These are phyloP conservation scores for Fusarium buxicola DNA, from an alignment of 2,329 filamentous ascomycete genomes.

Conservation along the genomic window DNA sequence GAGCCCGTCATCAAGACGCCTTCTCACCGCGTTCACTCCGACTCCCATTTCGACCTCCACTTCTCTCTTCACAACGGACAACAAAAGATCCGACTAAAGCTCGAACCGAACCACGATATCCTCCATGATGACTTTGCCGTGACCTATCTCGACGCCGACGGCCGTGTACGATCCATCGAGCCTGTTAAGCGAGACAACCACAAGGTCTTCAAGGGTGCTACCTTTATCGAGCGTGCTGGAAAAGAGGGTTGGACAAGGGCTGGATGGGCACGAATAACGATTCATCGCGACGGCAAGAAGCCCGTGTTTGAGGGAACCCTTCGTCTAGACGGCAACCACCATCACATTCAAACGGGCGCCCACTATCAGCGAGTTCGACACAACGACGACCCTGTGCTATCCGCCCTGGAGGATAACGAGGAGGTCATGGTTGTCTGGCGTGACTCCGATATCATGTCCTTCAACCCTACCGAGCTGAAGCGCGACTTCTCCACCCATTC, in stretches of 20 bases:
- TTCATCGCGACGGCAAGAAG: conserved; percentile 78
- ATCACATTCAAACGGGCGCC: conserved; percentile 83
- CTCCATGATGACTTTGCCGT: conserved; percentile 81
- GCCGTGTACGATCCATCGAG: conserved; percentile 74
- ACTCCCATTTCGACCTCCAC: conserved; percentile 85
- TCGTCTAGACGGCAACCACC: conserved; percentile 81
- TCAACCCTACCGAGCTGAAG: conserved; percentile 69
- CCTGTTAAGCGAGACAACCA: conserved; percentile 78
- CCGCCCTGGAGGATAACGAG: conserved; percentile 60
- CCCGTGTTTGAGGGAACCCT: conserved; percentile 95
- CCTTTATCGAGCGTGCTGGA: conserved; percentile 74
- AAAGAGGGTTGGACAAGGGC: conserved; percentile 78
- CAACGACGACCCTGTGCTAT: conserved; percentile 74
- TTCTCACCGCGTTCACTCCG: conserved; percentile 80
- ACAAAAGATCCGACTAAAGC: conserved; percentile 79
- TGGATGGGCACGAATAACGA: conserved; percentile 87
- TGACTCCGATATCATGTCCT: conserved; percentile 81
- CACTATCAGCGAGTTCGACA: conserved; percentile 81
- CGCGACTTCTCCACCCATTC: conserved; percentile 60
- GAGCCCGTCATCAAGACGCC: conserved; percentile 82
- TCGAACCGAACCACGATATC: conserved; percentile 93
- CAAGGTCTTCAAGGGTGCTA: conserved; percentile 84
- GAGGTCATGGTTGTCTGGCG: conserved; percentile 93
- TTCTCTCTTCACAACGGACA: conserved; percentile 77
- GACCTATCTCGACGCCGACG: conserved; percentile 77